Base-by-base conservation (phyloP, 2,329 filamentous ascomycete genomes). In the Diaporthe aspalathi region DNA sequence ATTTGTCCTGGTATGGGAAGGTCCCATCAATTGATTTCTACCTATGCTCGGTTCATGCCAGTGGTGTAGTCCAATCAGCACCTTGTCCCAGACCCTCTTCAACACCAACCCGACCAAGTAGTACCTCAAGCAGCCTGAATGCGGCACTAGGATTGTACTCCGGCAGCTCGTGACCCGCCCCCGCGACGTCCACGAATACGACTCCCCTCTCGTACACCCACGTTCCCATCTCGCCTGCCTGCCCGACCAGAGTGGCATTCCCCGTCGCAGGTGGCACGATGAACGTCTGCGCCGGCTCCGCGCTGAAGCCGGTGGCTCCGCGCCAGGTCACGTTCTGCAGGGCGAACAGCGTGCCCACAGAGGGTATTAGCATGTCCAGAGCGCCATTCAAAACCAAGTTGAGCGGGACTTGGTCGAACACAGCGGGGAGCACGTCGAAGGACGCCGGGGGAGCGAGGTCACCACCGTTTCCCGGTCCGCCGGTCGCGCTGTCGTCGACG, bases 261-360 rank as follows among this genome's bases (percentile, higher is more conserved):
- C 22, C 85, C 80, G 67, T 87, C 82, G 75, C 91, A 88, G 77
- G 90, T 0, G 93, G 92, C 0, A 94, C 91, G 78, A 89, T 93
- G 77, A 93, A 91, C 2, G 89, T 89, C 66, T 89, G 86, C 1
- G 78, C 78, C 0, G 93, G 93, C 1, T 81, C 80, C 1, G 80
- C 78, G 73, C 90, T 87, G 84, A 96, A 95, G 0, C 93, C 93
- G 63, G 92, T 88, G 50, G 85, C 79, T 6, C 92, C 93, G 70
- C 89, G 89, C 90, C 90, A 95, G 0, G 92, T 94, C 89, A 95
- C 93, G 82, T 94, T 94, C 78, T 95, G 93, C 70, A 95, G 90
- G 1, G 87, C 87, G 11, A 94, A 83, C 1, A 95, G 84, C 0
- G 92, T 92, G n/a, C 92, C 93, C 78, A 93, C 92, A 76, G 86